Conservation (phyloP, 176 grass and related monocot genomes). For the Ampelocalamus luodianensis region DNA sequence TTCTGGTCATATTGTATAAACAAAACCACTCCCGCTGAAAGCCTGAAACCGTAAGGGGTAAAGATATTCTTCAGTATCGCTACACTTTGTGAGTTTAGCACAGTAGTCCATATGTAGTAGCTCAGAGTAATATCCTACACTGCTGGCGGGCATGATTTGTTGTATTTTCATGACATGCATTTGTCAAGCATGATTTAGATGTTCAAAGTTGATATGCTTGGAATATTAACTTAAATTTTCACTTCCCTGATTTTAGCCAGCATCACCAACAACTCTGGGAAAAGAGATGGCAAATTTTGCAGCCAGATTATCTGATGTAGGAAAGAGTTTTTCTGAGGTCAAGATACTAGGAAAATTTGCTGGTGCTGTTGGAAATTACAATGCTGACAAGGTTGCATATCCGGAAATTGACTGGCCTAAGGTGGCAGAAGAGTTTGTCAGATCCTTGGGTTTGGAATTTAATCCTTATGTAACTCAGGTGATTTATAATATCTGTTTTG, state of each 20-base stretch:
- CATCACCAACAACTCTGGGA: conserved; percentile 92
- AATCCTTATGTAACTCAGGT: conserved; percentile 97
- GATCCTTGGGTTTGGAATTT: conserved; percentile 81
- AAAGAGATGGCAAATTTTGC: conserved; percentile 99
- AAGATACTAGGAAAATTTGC: conserved; percentile 85
- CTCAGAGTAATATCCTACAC: background rate
- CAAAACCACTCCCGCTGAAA: background rate
- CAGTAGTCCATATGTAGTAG: background rate
- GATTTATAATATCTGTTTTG: conserved; percentile 26
- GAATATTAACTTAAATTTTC: conserved; percentile 10
- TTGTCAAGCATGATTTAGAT: conserved; percentile 18
- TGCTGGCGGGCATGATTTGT: background rate
- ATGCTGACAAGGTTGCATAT: conserved; percentile 88
- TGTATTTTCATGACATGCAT: conserved; percentile 18
- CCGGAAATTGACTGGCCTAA: conserved; percentile 82
- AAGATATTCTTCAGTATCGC: background rate
- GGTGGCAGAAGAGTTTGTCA: conserved; percentile 81
- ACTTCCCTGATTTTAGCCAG: conserved; percentile 66
- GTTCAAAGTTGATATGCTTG: conserved; percentile 15
- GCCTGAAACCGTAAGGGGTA: background rate
- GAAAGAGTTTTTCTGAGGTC: conserved; percentile 62
- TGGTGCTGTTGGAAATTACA: conserved; percentile 98
- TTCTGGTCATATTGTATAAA: background rate
- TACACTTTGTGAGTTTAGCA: background rate
- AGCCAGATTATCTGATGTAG: conserved; percentile 67